Base-by-base conservation (phyloP, 108 stramenopile species). In the Nitzschia inconspicua region DNA sequence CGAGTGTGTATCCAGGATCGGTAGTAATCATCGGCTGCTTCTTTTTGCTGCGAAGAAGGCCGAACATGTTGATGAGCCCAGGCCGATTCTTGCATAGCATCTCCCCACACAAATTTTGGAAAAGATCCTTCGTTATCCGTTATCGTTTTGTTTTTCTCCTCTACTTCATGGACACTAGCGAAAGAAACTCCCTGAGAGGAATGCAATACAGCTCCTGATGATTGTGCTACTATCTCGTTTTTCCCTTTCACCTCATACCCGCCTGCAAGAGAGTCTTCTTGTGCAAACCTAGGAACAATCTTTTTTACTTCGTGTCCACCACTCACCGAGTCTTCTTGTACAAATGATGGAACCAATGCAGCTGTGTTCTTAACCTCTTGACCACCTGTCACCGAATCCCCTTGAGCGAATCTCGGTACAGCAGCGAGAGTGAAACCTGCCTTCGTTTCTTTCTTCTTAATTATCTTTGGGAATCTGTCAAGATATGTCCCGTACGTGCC, bases 401-500 rank as follows among this genome's bases (percentile, higher is more conserved):
- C n/a, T n/a, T n/a, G n/a, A n/a, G n/a, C n/a, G n/a, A n/a, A n/a
- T n/a, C n/a, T n/a, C n/a, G n/a, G n/a, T n/a, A n/a, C n/a, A 19
- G 19, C 18, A 14, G 23, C 26, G 46, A 25, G 2, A 19, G 2
- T 20, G 24, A 19, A 22, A 4, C 26, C 26, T 47, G 8, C 18
- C 26, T 47, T 51, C 19, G 30, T 0, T 0, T 51, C 10, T 9
- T 27, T 49, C 8, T 49, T 49, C 48, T 27, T 24, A 13, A 6
- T 49, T 9, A n/a, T 20, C 13, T 0, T 29, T 6, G 32, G 50
- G 34, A 51, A 51, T 16, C 50, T 28, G 0, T 51, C 50, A 18
- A 51, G 19, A 29, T 51, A 51, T 3, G 50, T 51, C 16, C 50
- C 50, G 11, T 29, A 13, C 0, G 50, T 51, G 18, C 50, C 50